Evolutionary conservation across 306 rosid species (phyloP).

Genomic region (Fagus crenata): DNA sequence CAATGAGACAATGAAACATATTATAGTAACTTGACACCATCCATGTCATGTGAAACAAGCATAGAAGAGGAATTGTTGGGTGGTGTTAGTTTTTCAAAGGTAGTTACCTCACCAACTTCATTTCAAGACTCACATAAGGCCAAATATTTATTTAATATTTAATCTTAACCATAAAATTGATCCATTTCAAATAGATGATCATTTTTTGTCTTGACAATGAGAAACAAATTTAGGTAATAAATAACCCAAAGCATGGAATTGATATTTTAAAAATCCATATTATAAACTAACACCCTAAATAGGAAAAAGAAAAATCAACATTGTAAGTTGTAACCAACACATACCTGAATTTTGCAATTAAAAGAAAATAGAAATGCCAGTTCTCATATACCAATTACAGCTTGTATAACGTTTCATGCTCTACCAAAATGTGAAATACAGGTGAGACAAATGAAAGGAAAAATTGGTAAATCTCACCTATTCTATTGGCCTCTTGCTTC

Average conservation of each 20-base stretch:
- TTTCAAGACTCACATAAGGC: no score
- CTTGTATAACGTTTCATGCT: constrained; percentile 48
- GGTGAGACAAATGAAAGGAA: constrained; percentile 67
- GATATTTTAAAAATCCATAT: no score
- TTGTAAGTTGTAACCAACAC: not conserved
- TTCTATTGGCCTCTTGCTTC: constrained; percentile 51
- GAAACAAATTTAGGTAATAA: no score
- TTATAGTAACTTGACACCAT: not conserved
- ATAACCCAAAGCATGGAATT: no score
- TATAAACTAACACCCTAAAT: no score
- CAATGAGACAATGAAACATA: not conserved
- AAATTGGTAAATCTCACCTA: constrained; percentile 64
- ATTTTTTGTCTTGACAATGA: no score
- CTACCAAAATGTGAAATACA: constrained; percentile 64
- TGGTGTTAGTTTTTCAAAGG: no score
- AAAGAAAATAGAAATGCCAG: constrained; percentile 30
- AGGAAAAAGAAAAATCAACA: not conserved
- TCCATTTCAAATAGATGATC: no score
- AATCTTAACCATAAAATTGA: no score
- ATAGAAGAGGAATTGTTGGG: no score
- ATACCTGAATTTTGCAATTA: not conserved
- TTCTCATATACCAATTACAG: constrained; percentile 42
- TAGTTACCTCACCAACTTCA: no score
- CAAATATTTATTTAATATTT: no score
- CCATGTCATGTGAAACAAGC: not conserved